A percentile compares a stretch with the other conserved stretches of the same genome.
Conservation (phyloP, 306 rosid species). For the Mucuna pruriens region DNA sequence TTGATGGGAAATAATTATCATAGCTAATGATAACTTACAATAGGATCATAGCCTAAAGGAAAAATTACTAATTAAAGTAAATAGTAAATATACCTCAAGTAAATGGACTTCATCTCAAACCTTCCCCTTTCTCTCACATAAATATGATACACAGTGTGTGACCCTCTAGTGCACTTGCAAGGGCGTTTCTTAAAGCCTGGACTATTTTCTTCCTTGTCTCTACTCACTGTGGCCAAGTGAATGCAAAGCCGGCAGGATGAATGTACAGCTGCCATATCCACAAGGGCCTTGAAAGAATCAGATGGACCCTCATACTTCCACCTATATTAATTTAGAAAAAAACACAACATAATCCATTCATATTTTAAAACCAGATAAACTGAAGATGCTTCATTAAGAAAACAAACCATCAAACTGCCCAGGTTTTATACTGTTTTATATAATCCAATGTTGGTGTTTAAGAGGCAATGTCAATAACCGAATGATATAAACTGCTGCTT, state of each 20-base stretch:
- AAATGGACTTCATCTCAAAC: conserved; percentile 82
- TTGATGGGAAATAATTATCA: background rate
- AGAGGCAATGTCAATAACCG: conserved; percentile 2
- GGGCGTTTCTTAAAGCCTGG: conserved; percentile 74
- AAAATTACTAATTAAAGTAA: conserved; percentile 4
- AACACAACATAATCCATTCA: conserved; percentile 17
- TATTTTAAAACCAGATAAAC: conserved; percentile 24
- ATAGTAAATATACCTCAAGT: conserved; percentile 76
- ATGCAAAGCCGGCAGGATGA: conserved; percentile 99
- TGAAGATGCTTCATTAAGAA: conserved; percentile 22
- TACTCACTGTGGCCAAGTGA: conserved; percentile 82
- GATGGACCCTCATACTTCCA: conserved; percentile 98
- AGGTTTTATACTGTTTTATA: background rate
- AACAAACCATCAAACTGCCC: conserved; percentile 6
- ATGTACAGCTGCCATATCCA: conserved; percentile 99
- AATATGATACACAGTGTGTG: conserved; percentile 71
- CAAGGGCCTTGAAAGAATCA: conserved; percentile 94
- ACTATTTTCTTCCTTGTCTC: conserved; percentile 76
- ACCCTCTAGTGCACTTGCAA: conserved; percentile 87
- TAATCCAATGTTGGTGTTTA: background rate
- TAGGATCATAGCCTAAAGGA: background rate
- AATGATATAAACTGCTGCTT: background rate
- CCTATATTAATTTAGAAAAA: conserved; percentile 54
- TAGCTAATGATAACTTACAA: background rate
- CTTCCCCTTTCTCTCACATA: conserved; percentile 92